Evolutionary conservation across 2,329 filamentous ascomycete species (phyloP).

Genomic region (Tolypocladium ophioglossoides): DNA sequence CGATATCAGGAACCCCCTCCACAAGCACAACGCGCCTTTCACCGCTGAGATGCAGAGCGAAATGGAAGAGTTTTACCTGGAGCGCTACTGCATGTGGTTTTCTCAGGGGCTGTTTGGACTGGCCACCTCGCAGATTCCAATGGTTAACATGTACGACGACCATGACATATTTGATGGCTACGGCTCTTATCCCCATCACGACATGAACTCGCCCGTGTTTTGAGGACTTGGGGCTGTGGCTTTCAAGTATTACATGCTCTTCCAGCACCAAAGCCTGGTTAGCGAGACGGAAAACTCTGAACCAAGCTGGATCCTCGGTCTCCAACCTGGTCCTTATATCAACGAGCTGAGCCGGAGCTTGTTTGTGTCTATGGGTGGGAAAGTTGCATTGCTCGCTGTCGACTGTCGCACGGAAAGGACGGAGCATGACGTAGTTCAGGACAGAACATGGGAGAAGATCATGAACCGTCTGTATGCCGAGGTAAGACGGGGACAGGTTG

Average conservation of each 20-base stretch:
- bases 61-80: conserved; percentile 77
- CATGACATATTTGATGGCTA: conserved; percentile 89
- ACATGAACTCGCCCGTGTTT: conserved; percentile 87
- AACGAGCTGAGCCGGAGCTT: conserved; percentile 73
- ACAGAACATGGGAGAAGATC: conserved; percentile 74
- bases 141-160: conserved; percentile 97
- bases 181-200: conserved; percentile 83
- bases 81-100: conserved; percentile 90
- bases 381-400: conserved; percentile 72
- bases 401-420: conserved; percentile 89
- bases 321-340: conserved; percentile 79
- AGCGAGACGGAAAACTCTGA: conserved; percentile 75
- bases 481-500: conserved; percentile 72
- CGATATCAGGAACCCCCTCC: conserved; percentile 63
- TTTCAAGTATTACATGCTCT: conserved; percentile 98
- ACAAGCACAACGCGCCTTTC: conserved; percentile 73
- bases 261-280: conserved; percentile 85
- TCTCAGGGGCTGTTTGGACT: conserved; percentile 91
- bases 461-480: conserved; percentile 80
- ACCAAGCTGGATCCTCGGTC: conserved; percentile 82
- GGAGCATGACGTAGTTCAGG: conserved; percentile 67
- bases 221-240: conserved; percentile 81
- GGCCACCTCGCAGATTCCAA: conserved; percentile 88
- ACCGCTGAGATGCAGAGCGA: conserved; percentile 76
- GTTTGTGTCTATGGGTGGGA: conserved; percentile 73